These are phyloP conservation scores for Pichia eremophila DNA, from an alignment of 805 yeast genomes.

Conservation along the genomic window DNA sequence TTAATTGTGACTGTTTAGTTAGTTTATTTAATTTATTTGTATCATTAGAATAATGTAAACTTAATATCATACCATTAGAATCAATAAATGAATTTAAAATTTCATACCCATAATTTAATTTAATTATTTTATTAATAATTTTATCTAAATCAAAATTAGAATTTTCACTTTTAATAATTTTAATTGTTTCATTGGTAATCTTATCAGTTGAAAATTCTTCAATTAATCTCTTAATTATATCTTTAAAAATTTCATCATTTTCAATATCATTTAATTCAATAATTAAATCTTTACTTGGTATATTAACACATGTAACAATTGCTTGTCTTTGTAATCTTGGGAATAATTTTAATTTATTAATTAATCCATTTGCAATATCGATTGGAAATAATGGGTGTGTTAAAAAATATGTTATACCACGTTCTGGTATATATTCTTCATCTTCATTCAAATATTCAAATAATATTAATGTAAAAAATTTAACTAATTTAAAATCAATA, in stretches of 20 bases:
- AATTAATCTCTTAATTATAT: conserved; percentile 54
- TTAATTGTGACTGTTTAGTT: conserved; percentile 34
- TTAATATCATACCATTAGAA: conserved; percentile 57
- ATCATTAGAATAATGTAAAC: conserved; percentile 47
- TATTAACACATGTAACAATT: conserved; percentile 64
- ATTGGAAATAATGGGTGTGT: conserved; percentile 84
- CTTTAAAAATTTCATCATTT: conserved; percentile 57
- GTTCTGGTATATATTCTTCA: conserved; percentile 39
- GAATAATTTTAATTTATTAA: conserved; percentile 38
- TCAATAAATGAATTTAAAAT: conserved; percentile 60
- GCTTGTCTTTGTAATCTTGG: conserved; percentile 74
- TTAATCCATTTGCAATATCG: conserved; percentile 42
- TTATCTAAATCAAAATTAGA: conserved; percentile 30
- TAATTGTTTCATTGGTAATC: conserved; percentile 41
- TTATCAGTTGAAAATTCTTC: conserved; percentile 55
- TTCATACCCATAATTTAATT: conserved; percentile 45
- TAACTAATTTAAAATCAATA: conserved; percentile 50
- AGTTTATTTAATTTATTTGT: conserved; percentile 36
- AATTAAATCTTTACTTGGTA: conserved; percentile 56
- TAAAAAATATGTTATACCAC: conserved; percentile 58
- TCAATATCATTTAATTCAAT: conserved; percentile 46
- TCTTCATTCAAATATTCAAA: conserved; percentile 26
- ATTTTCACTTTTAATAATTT: conserved; percentile 21
- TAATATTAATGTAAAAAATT: conserved; percentile 30
- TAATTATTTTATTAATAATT: conserved; percentile 37